A percentile compares a stretch with the other conserved stretches of the same genome.
Evolutionary conservation across 176 grass and related monocot genomes (phyloP).

Genomic region (Aegilops umbellulata): DNA sequence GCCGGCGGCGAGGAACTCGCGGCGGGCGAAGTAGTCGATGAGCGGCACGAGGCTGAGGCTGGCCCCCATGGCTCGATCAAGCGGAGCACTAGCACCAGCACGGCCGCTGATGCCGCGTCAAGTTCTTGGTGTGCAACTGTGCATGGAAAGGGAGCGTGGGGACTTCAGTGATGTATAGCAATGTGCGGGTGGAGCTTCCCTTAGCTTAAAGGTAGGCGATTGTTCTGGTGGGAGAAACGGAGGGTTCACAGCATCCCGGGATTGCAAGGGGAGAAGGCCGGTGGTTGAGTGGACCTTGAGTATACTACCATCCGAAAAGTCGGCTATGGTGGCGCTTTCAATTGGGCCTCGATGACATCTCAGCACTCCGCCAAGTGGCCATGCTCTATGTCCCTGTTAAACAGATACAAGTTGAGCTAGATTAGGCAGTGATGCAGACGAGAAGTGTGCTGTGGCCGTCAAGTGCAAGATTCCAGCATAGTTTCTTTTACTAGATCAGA

Average conservation of each 20-base stretch:
- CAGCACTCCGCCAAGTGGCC: not conserved
- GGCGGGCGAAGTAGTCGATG: conserved; percentile 49
- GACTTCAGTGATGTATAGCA: not conserved
- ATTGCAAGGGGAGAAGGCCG: not conserved
- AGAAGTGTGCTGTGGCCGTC: conserved; percentile 7
- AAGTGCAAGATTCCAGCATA: not conserved
- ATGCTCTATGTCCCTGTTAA: not conserved
- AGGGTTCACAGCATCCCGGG: not conserved
- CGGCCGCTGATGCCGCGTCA: not conserved
- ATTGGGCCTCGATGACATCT: not conserved
- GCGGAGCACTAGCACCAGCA: not conserved
- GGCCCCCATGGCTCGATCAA: conserved; percentile 38
- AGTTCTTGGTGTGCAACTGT: not conserved
- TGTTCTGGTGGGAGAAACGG: not conserved
- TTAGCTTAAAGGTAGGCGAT: not conserved
- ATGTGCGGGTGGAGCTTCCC: not conserved
- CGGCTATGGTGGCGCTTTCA: not conserved
- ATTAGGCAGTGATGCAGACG: too few relatives aligned
- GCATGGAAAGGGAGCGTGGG: not conserved
- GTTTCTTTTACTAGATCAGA: not conserved
- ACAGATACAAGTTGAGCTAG: not conserved
- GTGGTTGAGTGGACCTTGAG: conserved; percentile 11
- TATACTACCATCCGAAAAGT: not conserved
- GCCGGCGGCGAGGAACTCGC: conserved; percentile 41
- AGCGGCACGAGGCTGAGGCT: conserved; percentile 55